phyloP scores from a whole-genome alignment of 139 green algal genomes.

The Prasinococcaceae sp. region DNA sequence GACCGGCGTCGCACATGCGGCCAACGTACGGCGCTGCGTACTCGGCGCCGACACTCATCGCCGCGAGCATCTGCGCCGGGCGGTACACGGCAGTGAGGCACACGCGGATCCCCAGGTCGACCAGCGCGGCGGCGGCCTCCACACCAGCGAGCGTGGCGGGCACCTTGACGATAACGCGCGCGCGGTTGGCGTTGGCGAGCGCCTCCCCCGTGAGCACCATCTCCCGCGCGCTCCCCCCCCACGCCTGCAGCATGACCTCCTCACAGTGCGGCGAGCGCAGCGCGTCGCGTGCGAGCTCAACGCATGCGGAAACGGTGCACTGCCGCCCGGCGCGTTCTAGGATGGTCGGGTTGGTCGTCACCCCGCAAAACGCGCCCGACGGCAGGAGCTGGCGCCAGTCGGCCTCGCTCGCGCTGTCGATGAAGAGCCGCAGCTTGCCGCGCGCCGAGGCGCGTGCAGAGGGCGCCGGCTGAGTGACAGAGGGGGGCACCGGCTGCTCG shows the following conservation, averaged over 20 bases:
- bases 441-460: too few species aligned
- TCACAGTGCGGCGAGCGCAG: slow-evolving; percentile 20
- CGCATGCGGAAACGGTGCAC: slow-evolving; percentile 33
- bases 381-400: too few species aligned
- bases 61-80: slow-evolving; percentile 7
- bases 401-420: too few species aligned
- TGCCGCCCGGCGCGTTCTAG: slow-evolving; percentile 39
- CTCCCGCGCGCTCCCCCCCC: slow-evolving; percentile 32
- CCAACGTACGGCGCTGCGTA: slow-evolving; percentile 63
- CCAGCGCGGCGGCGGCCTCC: slow-evolving; percentile 32
- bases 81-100: slow-evolving; percentile 39
- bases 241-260: slow-evolving; percentile 52
- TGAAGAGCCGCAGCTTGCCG: too few species aligned
- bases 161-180: slow-evolving; percentile 42
- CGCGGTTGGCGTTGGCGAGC: slow-evolving; percentile 12
- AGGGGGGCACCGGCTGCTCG: too few species aligned
- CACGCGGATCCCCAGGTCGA: slow-evolving; percentile 28
- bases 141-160: slow-evolving; percentile 49
- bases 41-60: slow-evolving; percentile 40
- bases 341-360: slow-evolving; percentile 63
- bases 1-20: slow-evolving; percentile 47
- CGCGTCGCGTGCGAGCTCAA: slow-evolving; percentile 29
- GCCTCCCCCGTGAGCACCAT: slow-evolving; percentile 35
- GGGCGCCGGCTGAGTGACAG: too few species aligned
- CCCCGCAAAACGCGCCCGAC: slow-evolving; percentile 34